phyloP scores from a whole-genome alignment of 2,329 filamentous ascomycete species.

The Ophiostoma ips region DNA sequence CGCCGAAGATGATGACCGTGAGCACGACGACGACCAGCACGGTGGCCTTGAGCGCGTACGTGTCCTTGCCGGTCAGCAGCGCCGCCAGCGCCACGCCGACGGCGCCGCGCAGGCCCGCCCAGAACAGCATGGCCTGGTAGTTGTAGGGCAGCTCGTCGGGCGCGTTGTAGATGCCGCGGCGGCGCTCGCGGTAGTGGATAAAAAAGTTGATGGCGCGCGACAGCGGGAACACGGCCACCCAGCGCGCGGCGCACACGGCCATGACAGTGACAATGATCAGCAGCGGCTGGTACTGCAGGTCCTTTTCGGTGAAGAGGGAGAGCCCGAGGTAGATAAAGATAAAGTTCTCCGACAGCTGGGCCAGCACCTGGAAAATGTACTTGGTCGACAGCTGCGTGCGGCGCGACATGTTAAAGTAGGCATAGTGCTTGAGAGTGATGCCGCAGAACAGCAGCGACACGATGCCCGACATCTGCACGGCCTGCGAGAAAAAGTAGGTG shows the following conservation, averaged over 20 bases:
- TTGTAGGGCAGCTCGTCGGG: slow-evolving; percentile 84
- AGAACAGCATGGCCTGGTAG: slow-evolving; percentile 99
- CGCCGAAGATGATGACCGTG: slow-evolving; percentile 97
- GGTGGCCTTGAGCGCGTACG: slow-evolving; percentile 73
- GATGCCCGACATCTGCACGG: slow-evolving; percentile 89
- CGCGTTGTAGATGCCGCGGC: slow-evolving; percentile 55
- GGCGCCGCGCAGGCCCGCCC: slow-evolving; percentile 88
- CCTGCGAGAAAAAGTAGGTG: slow-evolving; percentile 96
- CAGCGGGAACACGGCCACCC: slow-evolving; percentile 87
- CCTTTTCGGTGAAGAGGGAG: slow-evolving; percentile 82
- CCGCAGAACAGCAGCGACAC: slow-evolving; percentile 95
- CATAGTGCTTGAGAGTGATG: slow-evolving; percentile 96
- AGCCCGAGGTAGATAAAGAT: slow-evolving; percentile 98
- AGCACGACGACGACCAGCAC: slow-evolving; percentile 96
- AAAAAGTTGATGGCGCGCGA: slow-evolving; percentile 86
- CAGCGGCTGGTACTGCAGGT: slow-evolving; percentile 80
- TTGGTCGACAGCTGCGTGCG: slow-evolving; percentile 96
- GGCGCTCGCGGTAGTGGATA: slow-evolving; percentile 69
- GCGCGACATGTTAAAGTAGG: slow-evolving; percentile 99
- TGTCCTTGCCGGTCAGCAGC: slow-evolving; percentile 69
- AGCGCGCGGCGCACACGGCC: slow-evolving; percentile 83
- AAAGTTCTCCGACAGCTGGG: slow-evolving; percentile 95
- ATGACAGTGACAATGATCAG: slow-evolving; percentile 88
- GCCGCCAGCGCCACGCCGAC: slow-evolving; percentile 92
- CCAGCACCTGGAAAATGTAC: slow-evolving; percentile 88